These are phyloP conservation scores for Cubamyces lactineus DNA, from an alignment of 768 basidiomycete genomes.

Conservation along the genomic window DNA sequence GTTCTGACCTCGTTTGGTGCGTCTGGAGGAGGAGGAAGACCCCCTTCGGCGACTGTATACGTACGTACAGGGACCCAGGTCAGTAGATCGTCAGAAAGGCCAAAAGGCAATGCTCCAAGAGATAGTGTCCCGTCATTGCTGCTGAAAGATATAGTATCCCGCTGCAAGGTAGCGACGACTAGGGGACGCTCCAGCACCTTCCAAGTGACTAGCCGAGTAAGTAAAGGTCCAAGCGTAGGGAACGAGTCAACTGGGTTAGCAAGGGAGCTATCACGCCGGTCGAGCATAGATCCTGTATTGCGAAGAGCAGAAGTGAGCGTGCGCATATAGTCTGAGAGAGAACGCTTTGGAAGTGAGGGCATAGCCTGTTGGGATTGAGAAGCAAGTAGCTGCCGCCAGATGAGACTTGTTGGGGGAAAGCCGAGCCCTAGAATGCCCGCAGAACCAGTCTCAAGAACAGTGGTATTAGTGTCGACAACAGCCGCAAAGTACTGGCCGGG, in stretches of 20 bases:
- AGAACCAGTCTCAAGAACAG: constrained; percentile 54
- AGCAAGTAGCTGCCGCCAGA: constrained; percentile 32
- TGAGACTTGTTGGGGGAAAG: constrained; percentile 58
- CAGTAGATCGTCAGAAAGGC: constrained; percentile 50
- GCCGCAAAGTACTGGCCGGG: constrained; percentile 63
- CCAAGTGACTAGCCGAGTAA: constrained; percentile 37
- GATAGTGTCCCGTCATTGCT: constrained; percentile 68
- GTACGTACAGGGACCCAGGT: constrained; percentile 68
- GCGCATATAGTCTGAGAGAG: too few relatives aligned
- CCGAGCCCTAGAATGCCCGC: constrained; percentile 77
- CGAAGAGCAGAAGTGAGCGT: constrained; percentile 9
- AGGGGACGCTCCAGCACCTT: constrained; percentile 47
- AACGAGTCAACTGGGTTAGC: constrained; percentile 30
- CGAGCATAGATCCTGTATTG: constrained; percentile 17
- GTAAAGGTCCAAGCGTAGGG: constrained; percentile 37
- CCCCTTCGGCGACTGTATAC: constrained; percentile 56
- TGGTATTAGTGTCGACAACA: constrained; percentile 71
- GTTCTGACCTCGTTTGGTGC: constrained; percentile 59
- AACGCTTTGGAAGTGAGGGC: constrained; percentile 5
- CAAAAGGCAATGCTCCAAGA: constrained; percentile 64
- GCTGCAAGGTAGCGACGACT: constrained; percentile 61
- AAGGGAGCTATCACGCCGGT: constrained; percentile 8
- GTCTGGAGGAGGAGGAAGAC: constrained; percentile 56
- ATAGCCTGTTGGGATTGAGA: constrained; percentile 13
- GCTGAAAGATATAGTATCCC: constrained; percentile 68